These are phyloP conservation scores for Rhodotorula paludigena DNA, from an alignment of 768 basidiomycete species.

Conservation along the genomic window DNA sequence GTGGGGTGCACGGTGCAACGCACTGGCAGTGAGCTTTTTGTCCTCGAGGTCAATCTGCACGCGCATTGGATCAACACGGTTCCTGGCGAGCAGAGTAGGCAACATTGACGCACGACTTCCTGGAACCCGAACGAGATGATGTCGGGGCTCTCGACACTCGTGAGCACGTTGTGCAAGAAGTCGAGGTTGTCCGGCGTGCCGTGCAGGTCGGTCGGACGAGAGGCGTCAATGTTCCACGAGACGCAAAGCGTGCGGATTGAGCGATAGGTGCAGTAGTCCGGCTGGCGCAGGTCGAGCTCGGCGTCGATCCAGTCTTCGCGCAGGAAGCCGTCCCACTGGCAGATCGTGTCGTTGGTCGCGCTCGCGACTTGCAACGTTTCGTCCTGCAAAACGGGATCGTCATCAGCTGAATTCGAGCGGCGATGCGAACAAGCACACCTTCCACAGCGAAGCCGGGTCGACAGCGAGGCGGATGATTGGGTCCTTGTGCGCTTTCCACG, in stretches of 20 bases:
- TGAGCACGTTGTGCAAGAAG: slow-evolving; percentile 73
- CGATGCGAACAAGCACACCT: slow-evolving; percentile 50
- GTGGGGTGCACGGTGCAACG: slow-evolving; percentile 30
- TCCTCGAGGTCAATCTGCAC: slow-evolving; percentile 76
- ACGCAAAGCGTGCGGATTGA: slow-evolving; percentile 70
- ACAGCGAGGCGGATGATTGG: slow-evolving; percentile 62
- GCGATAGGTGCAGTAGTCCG: slow-evolving; percentile 71
- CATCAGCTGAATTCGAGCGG: neutral
- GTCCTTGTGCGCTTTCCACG: slow-evolving; percentile 73
- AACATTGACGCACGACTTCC: slow-evolving; percentile 55
- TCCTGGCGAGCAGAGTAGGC: neutral
- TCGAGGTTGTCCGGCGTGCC: slow-evolving; percentile 63
- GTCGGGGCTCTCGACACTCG: slow-evolving; percentile 69
- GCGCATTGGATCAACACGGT: no score
- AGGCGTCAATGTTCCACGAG: slow-evolving; percentile 90
- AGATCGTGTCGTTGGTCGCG: slow-evolving; percentile 68
- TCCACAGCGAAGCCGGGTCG: slow-evolving; percentile 70
- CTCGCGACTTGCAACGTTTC: slow-evolving; percentile 64
- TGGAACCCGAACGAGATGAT: slow-evolving; percentile 93
- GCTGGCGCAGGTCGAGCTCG: slow-evolving; percentile 68
- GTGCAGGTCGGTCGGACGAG: slow-evolving; percentile 67
- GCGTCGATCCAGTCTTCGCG: slow-evolving; percentile 78
- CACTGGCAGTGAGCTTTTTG: slow-evolving; percentile 74
- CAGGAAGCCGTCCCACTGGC: slow-evolving; percentile 85
- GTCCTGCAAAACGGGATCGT: slow-evolving; percentile 22